Conservation (phyloP, 2,329 filamentous ascomycete species). For the Sphaceloma murrayae region DNA sequence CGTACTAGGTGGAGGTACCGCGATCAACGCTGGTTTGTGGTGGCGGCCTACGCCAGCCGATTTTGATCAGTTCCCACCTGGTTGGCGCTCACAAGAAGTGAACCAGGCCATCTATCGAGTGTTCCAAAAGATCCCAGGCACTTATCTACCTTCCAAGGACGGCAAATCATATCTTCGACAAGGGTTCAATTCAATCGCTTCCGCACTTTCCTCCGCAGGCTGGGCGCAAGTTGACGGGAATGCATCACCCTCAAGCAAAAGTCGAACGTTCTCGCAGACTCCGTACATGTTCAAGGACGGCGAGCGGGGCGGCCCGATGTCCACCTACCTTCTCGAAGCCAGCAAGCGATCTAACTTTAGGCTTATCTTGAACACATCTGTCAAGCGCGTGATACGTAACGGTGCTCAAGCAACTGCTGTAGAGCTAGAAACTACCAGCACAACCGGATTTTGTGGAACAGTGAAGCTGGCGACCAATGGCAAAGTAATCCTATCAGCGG, state of each 20-base stretch:
- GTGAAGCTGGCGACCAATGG: slow-evolving; percentile 52
- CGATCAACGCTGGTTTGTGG: slow-evolving; percentile 57
- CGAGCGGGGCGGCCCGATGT: slow-evolving; percentile 59
- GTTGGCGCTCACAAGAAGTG: slow-evolving; percentile 60
- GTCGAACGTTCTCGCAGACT: slow-evolving; percentile 53
- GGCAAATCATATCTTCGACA: slow-evolving; percentile 57
- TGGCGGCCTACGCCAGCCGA: slow-evolving; percentile 50
- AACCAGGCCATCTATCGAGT: slow-evolving; percentile 49
- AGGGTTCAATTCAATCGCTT: slow-evolving; percentile 53
- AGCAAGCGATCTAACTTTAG: slow-evolving; percentile 54
- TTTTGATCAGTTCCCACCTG: slow-evolving; percentile 62
- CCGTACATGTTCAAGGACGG: slow-evolving; percentile 59
- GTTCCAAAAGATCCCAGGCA: slow-evolving; percentile 62
- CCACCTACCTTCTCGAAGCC: slow-evolving; percentile 60
- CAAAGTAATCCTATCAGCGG: slow-evolving; percentile 59
- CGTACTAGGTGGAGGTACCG: slow-evolving; percentile 57
- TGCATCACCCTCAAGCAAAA: slow-evolving; percentile 51
- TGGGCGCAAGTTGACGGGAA: slow-evolving; percentile 57
- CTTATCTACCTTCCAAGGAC: slow-evolving; percentile 55
- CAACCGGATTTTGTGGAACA: slow-evolving; percentile 48
- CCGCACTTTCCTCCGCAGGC: slow-evolving; percentile 49
- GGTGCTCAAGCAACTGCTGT: slow-evolving; percentile 56
- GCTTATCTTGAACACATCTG: slow-evolving; percentile 55
- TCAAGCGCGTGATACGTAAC: slow-evolving; percentile 54
- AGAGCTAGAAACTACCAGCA: slow-evolving; percentile 49